Percentiles rank a stretch among this genome's conserved stretches.
Conservation (phyloP, 2,329 filamentous ascomycete species). For the Apiospora pterosperma region DNA sequence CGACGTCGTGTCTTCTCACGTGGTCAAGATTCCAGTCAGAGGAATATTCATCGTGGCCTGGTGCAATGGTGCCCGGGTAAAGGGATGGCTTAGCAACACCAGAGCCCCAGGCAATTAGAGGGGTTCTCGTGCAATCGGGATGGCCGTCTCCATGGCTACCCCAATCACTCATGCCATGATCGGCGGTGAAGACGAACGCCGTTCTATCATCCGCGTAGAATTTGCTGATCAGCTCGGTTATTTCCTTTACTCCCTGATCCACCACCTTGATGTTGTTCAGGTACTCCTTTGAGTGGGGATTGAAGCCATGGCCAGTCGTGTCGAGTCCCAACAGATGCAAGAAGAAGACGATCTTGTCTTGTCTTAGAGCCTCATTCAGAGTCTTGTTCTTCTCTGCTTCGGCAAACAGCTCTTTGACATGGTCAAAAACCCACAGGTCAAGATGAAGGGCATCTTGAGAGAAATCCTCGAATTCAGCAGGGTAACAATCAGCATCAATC, state of each 20-base stretch:
- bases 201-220: constrained; percentile 87
- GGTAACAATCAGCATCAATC: constrained; percentile 84
- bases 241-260: constrained; percentile 82
- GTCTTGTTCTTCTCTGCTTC: constrained; percentile 76
- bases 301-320: constrained; percentile 79
- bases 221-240: constrained; percentile 73
- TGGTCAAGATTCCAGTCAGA: constrained; percentile 82
- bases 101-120: constrained; percentile 89
- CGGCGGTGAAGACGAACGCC: constrained; percentile 93
- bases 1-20: constrained; percentile 83
- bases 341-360: constrained; percentile 93
- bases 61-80: constrained; percentile 52
- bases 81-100: constrained; percentile 75
- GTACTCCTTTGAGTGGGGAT: constrained; percentile 95
- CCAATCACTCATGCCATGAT: constrained; percentile 99
- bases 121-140: constrained; percentile 93
- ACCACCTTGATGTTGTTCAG: constrained; percentile 92
- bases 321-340: constrained; percentile 90
- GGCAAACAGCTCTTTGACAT: constrained; percentile 81
- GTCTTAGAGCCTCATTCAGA: constrained; percentile 65
- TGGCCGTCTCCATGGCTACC: constrained; percentile 98
- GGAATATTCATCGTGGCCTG: constrained; percentile 89
- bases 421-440: constrained; percentile 94
- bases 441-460: constrained; percentile 76
- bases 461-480: constrained; percentile 84